Evolutionary conservation across 2,329 filamentous ascomycete genomes (phyloP), one percentile per base, ranked within the genome.

Genomic region (Claviceps spartinae): DNA sequence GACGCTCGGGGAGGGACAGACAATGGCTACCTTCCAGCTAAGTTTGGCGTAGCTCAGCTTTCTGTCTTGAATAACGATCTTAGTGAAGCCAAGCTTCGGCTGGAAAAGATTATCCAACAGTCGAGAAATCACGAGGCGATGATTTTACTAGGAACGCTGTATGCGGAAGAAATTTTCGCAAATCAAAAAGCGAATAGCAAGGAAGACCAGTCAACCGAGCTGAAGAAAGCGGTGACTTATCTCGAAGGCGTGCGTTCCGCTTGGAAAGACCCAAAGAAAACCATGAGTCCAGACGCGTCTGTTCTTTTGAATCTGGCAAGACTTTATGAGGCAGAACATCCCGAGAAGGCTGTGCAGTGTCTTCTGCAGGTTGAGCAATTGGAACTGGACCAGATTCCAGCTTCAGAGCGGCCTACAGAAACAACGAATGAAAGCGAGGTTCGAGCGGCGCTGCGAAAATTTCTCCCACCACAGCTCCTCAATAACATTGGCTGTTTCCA

Each of bases 401-500:
- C 83, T 18, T 81, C 85, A 11, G 84, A 90, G 47, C 74, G 76
- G 24, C 82, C 84, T 0, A 69, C 78, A 26, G 76, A 76, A 45
- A 55, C 62, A 4, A 61, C 61, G 2, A 81, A 87, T 50, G 79
- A 85, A 53, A 75, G 73, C 3, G 76, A 79, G 34, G 69, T 79
- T 52, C 78, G 78, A 52, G 72, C 72, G 22, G 74, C 76, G 16
- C 74, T 95, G 30, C 83, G 89, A 51, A 86, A 90, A 63, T 76
- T 85, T 54, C 73, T 98, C 1, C 87, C 90, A 1, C 93, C 93
- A 4, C 89, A 95, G 62, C 75, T 97, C 2, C 77, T 98, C 44
- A 98, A 97, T 74, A 98, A 98, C 65, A 95, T 97, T 64, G 93
- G 88, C 5, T 96, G 90, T 67, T 97, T 97, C 69, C 82, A 95